Conservation (phyloP, 805 yeast species). For the Cyberlindnera mississippiensis region DNA sequence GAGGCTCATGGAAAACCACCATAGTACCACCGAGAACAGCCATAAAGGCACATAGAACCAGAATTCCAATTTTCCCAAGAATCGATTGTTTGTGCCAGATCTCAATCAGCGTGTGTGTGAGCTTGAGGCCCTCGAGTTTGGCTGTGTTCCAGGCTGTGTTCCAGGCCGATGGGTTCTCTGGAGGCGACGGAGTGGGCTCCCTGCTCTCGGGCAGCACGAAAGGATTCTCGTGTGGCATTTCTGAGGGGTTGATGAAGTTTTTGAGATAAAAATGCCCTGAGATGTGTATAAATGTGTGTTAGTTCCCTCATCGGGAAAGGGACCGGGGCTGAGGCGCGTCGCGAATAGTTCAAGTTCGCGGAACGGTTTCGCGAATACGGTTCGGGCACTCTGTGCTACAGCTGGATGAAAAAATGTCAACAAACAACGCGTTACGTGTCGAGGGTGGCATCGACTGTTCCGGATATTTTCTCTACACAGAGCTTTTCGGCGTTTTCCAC, state of each 20-base stretch:
- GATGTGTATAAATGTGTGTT: too few relatives aligned
- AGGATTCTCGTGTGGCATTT: conserved; percentile 12
- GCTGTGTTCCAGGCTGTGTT: conserved; percentile 1
- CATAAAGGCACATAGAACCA: neutral
- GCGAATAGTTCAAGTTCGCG: too few relatives aligned
- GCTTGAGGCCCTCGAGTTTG: conserved; percentile 4
- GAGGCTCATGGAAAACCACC: conserved; percentile 18
- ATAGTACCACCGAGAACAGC: conserved; percentile 7
- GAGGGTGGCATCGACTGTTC: too few relatives aligned
- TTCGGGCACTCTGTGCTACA: too few relatives aligned
- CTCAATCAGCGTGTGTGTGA: conserved; percentile 2
- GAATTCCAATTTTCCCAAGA: conserved; percentile 12
- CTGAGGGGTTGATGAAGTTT: too few relatives aligned
- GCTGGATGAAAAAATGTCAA: conserved; percentile 1
- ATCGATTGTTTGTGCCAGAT: conserved; percentile 18
- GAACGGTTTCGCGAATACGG: too few relatives aligned
- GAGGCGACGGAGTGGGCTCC: neutral
- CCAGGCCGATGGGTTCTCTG: conserved; percentile 3
- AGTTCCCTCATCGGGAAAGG: too few relatives aligned
- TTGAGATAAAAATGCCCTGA: too few relatives aligned
- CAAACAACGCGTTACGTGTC: conserved; percentile 2
- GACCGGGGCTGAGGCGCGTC: too few relatives aligned
- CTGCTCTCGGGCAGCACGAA: conserved; percentile 1
- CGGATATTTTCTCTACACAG: too few relatives aligned
- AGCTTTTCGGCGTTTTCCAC: too few relatives aligned